Conservation (phyloP, 2,329 filamentous ascomycete species). For the Rutstroemia sp. region DNA sequence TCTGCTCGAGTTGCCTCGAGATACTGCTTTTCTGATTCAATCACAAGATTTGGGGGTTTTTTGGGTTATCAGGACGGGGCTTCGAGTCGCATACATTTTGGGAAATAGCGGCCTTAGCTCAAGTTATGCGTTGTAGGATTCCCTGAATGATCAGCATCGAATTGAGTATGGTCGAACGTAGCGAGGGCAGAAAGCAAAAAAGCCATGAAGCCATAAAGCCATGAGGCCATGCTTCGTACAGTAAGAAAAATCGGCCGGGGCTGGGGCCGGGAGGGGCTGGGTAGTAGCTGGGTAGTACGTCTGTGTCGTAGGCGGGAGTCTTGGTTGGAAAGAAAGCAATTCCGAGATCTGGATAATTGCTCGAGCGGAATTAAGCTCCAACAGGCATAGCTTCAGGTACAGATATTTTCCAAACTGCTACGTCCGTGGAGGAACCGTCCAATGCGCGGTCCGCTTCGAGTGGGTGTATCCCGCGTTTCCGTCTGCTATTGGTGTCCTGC, state of each 20-base stretch:
- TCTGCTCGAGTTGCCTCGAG: neutral
- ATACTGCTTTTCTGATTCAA: too few species aligned
- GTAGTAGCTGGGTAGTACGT: neutral
- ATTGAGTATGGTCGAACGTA: too few species aligned
- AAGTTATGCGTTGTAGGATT: too few species aligned
- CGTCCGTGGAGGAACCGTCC: neutral
- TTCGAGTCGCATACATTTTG: too few species aligned
- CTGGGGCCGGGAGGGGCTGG: neutral
- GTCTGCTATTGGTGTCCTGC: neutral
- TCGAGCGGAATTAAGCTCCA: neutral
- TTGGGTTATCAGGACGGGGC: too few species aligned
- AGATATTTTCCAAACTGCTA: neutral
- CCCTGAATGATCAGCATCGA: too few species aligned
- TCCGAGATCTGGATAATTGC: neutral
- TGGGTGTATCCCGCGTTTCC: neutral
- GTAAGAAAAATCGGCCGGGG: neutral
- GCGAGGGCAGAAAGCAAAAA: too few species aligned
- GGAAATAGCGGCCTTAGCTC: too few species aligned
- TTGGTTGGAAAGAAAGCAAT: neutral
- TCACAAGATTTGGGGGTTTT: too few species aligned
- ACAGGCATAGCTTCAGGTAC: conserved; percentile 7
- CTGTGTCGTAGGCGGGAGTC: neutral
- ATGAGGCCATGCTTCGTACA: too few species aligned
- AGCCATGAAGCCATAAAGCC: too few species aligned
- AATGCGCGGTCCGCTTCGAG: neutral